Base-by-base conservation (phyloP, 176 grass and related monocot genomes). In the Bonia amplexicaulis region DNA sequence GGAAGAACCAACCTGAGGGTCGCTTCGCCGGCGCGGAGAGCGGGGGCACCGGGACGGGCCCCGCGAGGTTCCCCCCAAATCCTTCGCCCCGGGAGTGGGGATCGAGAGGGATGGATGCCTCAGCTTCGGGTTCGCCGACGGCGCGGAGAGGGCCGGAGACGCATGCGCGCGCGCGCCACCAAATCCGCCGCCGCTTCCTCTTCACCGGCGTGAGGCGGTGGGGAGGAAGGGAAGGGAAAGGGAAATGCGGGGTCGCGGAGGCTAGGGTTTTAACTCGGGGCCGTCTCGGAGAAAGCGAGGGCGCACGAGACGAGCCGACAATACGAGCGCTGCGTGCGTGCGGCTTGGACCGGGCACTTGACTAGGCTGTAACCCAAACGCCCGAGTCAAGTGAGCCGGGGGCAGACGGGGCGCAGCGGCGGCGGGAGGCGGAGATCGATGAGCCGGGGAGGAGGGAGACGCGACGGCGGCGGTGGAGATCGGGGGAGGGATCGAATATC, bases 201-300 rank as follows among this genome's bases (percentile, higher is more conserved):
- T 81, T 87, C 78, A 48, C 69, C 70, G 70, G 69, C 69, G 48
- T 67, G 60, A 37, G 33, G 29, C 33, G 9, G 85, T 61, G 84
- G 9, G 74, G 69, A 16, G 5, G 47, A 40, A 7, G 14, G 60
- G 45, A 64, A 44, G 7, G 53, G 77, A 51, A 80, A 54, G 68
- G n/a, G 69, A 25, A 65, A 10, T 9, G 5, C 46, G 59, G 12
- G 12, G 4, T 0, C 0, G 59, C 5, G 68, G 58, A 27, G 33
- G 77, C 35, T 74, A 87, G 85, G 69, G 85, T 81, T 87, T 80
- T 69, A 85, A 77, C 17, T 26, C 54, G 66, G 59, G 35, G 35
- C 22, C 66, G 35, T 20, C 37, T 31, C n/a, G 62, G 26, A 41
- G 49, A 29, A 55, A 41, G 9, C 46, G n/a, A 67, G 25, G 3